phyloP scores from a whole-genome alignment of 306 rosid genomes.

The Hippophae tibetana region DNA sequence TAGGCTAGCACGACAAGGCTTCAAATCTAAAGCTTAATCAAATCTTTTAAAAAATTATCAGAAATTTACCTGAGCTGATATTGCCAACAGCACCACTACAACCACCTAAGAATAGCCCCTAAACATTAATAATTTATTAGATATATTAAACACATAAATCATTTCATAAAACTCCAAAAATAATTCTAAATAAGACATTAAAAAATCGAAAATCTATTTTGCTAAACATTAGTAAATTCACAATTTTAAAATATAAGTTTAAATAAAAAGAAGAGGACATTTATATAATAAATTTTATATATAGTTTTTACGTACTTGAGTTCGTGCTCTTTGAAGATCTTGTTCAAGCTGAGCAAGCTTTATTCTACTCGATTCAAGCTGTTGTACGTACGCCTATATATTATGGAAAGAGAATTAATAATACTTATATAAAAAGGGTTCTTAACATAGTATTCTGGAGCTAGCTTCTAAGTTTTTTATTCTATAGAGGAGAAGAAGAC shows the following conservation, averaged over 20 bases:
- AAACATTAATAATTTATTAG: conserved; percentile 1
- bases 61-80: conserved; percentile 62
- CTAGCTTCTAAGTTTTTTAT: too few relatives aligned
- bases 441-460: too few relatives aligned
- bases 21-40: too few relatives aligned
- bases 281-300: too few relatives aligned
- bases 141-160: too few relatives aligned
- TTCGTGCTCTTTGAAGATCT: conserved; percentile 82
- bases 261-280: conserved; percentile 6
- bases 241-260: neutral
- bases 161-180: neutral
- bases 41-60: too few relatives aligned
- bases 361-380: conserved; percentile 72
- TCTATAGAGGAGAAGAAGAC: conserved; percentile 14
- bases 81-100: conserved; percentile 54
- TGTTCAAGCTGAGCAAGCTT: conserved; percentile 80
- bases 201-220: neutral
- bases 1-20: too few relatives aligned
- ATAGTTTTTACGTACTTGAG: conserved; percentile 36
- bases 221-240: too few relatives aligned
- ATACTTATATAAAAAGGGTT: too few relatives aligned
- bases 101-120: conserved; percentile 68
- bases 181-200: neutral
- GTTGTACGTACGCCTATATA: conserved; percentile 81
- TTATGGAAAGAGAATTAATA: neutral